A percentile compares a stretch with the other conserved stretches of the same genome.
These are phyloP conservation scores for Rutstroemia sp. DNA, from an alignment of 2,329 filamentous ascomycete species.

Conservation along the genomic window DNA sequence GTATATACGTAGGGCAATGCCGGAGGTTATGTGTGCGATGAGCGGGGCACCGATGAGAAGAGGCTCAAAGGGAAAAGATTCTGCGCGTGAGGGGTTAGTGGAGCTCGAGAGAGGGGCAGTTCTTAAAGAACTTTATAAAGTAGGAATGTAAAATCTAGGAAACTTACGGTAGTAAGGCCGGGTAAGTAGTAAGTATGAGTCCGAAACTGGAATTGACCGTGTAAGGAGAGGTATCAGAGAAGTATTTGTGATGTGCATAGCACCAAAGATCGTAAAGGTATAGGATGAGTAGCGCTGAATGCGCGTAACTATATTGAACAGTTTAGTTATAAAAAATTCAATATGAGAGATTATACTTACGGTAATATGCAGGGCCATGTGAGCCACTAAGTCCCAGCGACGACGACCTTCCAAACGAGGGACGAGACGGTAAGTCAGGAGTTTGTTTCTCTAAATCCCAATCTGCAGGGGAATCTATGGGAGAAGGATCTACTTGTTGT, in stretches of 20 bases:
- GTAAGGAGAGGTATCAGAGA: constrained; percentile 72
- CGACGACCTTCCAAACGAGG: constrained; percentile 29
- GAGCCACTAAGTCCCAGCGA: constrained; percentile 50
- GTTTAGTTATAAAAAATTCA: not conserved
- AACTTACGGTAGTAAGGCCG: constrained; percentile 87
- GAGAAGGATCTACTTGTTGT: constrained; percentile 73
- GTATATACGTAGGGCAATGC: constrained; percentile 68
- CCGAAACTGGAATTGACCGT: constrained; percentile 64
- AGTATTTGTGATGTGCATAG: constrained; percentile 73
- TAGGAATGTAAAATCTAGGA: not conserved
- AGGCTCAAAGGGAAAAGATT: constrained; percentile 64
- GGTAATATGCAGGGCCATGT: constrained; percentile 68
- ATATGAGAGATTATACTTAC: constrained; percentile 40
- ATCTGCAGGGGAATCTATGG: constrained; percentile 52
- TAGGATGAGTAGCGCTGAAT: constrained; percentile 88
- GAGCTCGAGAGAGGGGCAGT: constrained; percentile 12
- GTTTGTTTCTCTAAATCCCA: constrained; percentile 40
- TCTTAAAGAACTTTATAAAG: too few relatives aligned
- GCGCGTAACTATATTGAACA: constrained; percentile 49
- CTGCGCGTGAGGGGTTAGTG: constrained; percentile 28
- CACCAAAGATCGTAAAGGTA: constrained; percentile 68
- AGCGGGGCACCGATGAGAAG: constrained; percentile 72
- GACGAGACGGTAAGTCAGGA: constrained; percentile 34
- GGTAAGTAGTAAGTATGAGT: constrained; percentile 83
- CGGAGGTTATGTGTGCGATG: constrained; percentile 68